phyloP scores from a whole-genome alignment of 805 yeast species.

The Cyberlindnera saturnus region DNA sequence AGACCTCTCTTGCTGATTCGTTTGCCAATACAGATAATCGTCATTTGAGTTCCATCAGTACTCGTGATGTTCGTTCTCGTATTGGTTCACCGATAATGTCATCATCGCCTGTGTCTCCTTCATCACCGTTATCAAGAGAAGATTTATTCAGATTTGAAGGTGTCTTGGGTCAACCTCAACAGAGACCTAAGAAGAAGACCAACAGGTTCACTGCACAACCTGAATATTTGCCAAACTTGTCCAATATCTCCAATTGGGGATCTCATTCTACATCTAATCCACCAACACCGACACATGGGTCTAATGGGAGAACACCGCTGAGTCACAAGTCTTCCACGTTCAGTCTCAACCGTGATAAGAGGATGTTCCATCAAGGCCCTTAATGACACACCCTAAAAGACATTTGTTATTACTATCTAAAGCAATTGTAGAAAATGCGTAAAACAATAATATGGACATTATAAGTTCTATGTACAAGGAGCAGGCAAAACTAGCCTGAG shows the following conservation, averaged over 20 bases:
- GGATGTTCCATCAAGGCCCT: not conserved
- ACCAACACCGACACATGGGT: constrained; percentile 4
- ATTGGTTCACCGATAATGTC: constrained; percentile 8
- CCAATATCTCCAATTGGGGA: constrained; percentile 1
- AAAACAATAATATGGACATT: not conserved
- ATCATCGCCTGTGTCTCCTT: constrained; percentile 21
- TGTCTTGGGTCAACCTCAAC: constrained; percentile 15
- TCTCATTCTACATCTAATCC: constrained; percentile 1
- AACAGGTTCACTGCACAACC: constrained; percentile 15
- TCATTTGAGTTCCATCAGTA: constrained; percentile 20
- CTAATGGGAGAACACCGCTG: constrained; percentile 5
- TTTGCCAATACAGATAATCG: constrained; percentile 30
- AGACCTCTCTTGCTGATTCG: constrained; percentile 68
- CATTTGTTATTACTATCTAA: too few relatives aligned
- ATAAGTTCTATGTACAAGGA: constrained; percentile 6
- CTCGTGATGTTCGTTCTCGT: constrained; percentile 5
- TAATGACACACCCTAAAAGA: not conserved
- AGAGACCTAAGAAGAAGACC: constrained; percentile 11
- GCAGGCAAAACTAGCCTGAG: constrained; percentile 16
- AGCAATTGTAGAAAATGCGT: too few relatives aligned
- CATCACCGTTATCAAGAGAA: constrained; percentile 29
- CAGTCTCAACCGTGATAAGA: constrained; percentile 18
- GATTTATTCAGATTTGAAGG: constrained; percentile 42
- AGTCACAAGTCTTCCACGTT: constrained; percentile 23
- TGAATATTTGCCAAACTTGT: constrained; percentile 1